phyloP scores from a whole-genome alignment of 2,329 filamentous ascomycete genomes.

The Fusarium kyushuense region DNA sequence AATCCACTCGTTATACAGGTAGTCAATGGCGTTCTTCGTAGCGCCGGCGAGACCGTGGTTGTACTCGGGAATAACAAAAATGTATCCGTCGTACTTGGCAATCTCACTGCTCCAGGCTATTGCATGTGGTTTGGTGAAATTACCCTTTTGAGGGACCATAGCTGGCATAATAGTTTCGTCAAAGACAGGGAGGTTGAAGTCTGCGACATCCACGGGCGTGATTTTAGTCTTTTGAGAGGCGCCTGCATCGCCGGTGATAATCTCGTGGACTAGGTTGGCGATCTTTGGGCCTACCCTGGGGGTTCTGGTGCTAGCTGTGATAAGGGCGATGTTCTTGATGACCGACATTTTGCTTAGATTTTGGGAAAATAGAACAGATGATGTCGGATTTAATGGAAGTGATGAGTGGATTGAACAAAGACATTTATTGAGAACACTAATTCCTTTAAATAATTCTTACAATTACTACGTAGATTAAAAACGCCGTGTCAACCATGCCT shows the following conservation, averaged over 20 bases:
- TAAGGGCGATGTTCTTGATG: constrained; percentile 28
- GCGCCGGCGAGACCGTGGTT: constrained; percentile 66
- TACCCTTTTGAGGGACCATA: constrained; percentile 51
- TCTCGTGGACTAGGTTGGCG: constrained; percentile 9
- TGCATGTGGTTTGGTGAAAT: constrained; percentile 57
- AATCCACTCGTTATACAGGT: constrained; percentile 66
- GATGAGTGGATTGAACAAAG: not conserved
- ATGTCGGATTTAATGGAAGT: not conserved
- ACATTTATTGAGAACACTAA: too few relatives aligned
- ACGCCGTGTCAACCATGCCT: not conserved
- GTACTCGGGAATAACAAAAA: constrained; percentile 67
- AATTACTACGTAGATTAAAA: not conserved
- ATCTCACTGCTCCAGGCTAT: constrained; percentile 61
- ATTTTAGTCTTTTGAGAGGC: constrained; percentile 9
- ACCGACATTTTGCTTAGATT: not conserved
- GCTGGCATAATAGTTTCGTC: constrained; percentile 58
- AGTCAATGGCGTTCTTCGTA: constrained; percentile 73
- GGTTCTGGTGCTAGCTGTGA: constrained; percentile 25
- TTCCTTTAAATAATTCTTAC: not conserved
- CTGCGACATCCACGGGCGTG: constrained; percentile 18
- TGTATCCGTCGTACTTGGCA: constrained; percentile 58
- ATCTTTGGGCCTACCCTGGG: constrained; percentile 20
- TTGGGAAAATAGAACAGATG: accelerated
- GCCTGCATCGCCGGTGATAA: constrained; percentile 15
- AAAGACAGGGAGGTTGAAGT: constrained; percentile 57